Base-by-base conservation (phyloP, 306 rosid species). In the Adenanthera pavonina region DNA sequence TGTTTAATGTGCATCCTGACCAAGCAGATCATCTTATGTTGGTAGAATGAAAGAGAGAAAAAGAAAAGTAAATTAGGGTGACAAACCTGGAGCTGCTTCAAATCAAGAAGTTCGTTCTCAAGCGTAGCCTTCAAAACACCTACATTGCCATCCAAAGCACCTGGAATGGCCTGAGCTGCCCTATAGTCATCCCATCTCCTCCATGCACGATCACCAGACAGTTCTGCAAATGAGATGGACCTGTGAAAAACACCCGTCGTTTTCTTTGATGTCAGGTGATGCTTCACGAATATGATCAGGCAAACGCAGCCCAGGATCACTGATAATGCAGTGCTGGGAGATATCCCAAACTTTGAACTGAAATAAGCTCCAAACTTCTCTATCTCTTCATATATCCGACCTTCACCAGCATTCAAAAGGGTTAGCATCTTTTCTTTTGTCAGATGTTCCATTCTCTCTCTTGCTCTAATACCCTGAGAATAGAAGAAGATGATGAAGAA, bases 201-300 rank as follows among this genome's bases (percentile, higher is more conserved):
- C 83, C 86, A 70, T 25, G 94, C 88, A 30, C 73, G 56, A 9
- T 83, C 54, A 19, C 90, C 88, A 53, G 85, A 86, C 19, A 90
- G 84, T 8, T 76, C 61, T 13, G 87, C 89, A 0, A 90, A 48
- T 59, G 90, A 81, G 76, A 72, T 40, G 15, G 94, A 90, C 78
- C 92, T 85, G 9, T 66, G 43, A 35, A 71, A 76, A 3, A 47
- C 0, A 12, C 8, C 3, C 1, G 2, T 35, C 52, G 52, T 34
- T 13, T 14, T 2, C 41, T 35, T 43, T 16, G 61, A n/a, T 35
- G 2, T 33, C 43, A 68, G 30, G 8, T 3, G 3, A 2, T 80
- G 74, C 44, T 3, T 74, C 35, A 47, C 30, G 43, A 78, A 81
- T 53, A 65, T 17, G 38, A 78, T 74, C 30, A 74, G 80, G 5